Evolutionary conservation across 2,329 filamentous ascomycete species (phyloP).

Genomic region (Chaetomiaceae sp.): DNA sequence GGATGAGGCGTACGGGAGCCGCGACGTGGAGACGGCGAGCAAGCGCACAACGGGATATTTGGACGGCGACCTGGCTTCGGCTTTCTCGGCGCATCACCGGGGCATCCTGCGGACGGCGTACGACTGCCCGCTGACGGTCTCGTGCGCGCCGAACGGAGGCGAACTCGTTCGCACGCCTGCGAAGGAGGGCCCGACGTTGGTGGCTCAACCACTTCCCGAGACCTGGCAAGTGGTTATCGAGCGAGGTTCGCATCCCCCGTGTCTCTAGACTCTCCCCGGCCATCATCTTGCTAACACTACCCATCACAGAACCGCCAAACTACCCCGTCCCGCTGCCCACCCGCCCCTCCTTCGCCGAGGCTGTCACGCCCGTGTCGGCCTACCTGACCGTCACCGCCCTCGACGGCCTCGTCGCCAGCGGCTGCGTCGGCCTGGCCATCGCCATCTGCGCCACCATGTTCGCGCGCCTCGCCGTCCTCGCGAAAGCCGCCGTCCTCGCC

Average conservation of each 20-base stretch:
- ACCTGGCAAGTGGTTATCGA: slow-evolving; percentile 22
- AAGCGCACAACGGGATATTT: slow-evolving; percentile 11
- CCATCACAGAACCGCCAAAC: slow-evolving; percentile 7
- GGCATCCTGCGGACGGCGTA: slow-evolving; percentile 17
- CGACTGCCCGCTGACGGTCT: slow-evolving; percentile 19
- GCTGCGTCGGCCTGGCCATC: slow-evolving; percentile 19
- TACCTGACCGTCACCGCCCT: slow-evolving; percentile 19
- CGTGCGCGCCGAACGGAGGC: not conserved
- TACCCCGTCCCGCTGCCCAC: slow-evolving; percentile 10
- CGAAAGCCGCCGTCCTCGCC: slow-evolving; percentile 12
- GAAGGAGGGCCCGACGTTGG: slow-evolving; percentile 5
- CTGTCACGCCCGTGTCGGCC: slow-evolving; percentile 14
- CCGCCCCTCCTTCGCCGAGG: slow-evolving; percentile 16
- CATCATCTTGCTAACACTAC: not conserved
- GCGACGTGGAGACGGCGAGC: slow-evolving; percentile 5
- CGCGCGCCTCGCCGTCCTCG: slow-evolving; percentile 7
- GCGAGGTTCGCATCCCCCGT: not conserved
- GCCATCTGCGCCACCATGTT: slow-evolving; percentile 19
- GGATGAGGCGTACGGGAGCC: slow-evolving; percentile 4
- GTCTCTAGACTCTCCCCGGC: not conserved
- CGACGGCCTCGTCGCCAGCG: slow-evolving; percentile 19
- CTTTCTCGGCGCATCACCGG: slow-evolving; percentile 1
- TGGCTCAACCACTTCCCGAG: slow-evolving; percentile 12
- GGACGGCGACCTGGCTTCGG: slow-evolving; percentile 10
- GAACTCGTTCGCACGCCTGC: not conserved